Conservation (phyloP, 2,329 filamentous ascomycete species). For the Paecilomyces variotii region DNA sequence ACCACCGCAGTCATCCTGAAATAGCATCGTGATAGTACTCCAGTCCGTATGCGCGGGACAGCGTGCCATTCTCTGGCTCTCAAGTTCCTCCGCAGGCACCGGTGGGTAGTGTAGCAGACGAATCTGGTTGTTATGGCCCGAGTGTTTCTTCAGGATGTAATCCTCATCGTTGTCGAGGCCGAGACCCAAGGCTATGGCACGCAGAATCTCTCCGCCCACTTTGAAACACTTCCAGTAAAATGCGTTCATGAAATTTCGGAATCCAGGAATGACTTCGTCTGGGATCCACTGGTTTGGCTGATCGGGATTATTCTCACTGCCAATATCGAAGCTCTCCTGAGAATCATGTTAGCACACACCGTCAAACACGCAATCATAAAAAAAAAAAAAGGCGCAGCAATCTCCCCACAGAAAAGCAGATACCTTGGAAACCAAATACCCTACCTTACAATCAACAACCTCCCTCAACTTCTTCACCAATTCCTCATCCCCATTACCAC, state of each 20-base stretch:
- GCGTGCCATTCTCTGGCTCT: conserved; percentile 36
- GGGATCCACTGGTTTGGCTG: conserved; percentile 47
- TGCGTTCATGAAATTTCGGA: conserved; percentile 39
- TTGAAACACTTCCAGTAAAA: conserved; percentile 45
- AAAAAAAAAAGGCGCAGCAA: conserved; percentile 3
- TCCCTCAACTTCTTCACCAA: conserved; percentile 34
- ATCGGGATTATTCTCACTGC: conserved; percentile 36
- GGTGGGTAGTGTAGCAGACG: conserved; percentile 53
- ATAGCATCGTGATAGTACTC: conserved; percentile 46
- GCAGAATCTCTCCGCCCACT: conserved; percentile 39
- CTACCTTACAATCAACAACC: conserved; percentile 46
- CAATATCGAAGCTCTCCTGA: conserved; percentile 47
- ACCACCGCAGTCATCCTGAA: conserved; percentile 47
- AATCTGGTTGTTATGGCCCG: conserved; percentile 51
- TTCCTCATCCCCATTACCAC: conserved; percentile 32
- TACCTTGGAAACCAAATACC: conserved; percentile 2
- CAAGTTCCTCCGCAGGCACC: conserved; percentile 37
- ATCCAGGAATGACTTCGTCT: conserved; percentile 37
- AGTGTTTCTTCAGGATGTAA: conserved; percentile 43
- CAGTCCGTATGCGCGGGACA: conserved; percentile 50
- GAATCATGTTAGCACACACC: neutral
- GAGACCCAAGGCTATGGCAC: conserved; percentile 39
- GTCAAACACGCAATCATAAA: neutral
- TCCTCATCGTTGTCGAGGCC: conserved; percentile 36
- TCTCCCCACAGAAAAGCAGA: too few species aligned